Base-by-base conservation (phyloP, 345 rosid species). In the Camelina neglecta region DNA sequence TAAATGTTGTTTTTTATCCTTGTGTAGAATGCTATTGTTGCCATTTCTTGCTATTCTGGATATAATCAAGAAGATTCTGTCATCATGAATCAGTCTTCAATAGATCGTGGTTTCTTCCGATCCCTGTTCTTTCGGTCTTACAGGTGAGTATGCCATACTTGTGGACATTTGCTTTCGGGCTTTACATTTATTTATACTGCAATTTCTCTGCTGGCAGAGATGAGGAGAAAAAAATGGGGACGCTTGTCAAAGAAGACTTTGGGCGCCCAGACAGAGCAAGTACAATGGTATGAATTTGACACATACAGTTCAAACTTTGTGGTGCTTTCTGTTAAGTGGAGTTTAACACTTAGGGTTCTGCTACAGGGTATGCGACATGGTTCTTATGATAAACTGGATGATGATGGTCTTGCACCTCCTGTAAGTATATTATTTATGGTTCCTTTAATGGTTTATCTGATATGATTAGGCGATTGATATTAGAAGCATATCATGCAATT, bases 61-160 rank as follows among this genome's bases (percentile, higher is more conserved):
- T 95, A 92, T 75, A 95, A 95, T 83, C 99, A 92, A 87, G 99
- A 95, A 86, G 99, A 95, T 83, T 95, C 99, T 65, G 97, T 95
- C 78, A 95, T 95, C 67, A 95, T 95, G 99, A 95, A 92, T 48
- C 97, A 95, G 77, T 95, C 99, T 6, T 95, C 99, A 31, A 83
- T 90, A 70, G 99, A 94, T 67, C 95, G 99, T 55, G 99, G 99
- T 36, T 94, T 94, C 85, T 94, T 94, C 58, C 77, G 99, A 73
- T 94, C 99, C 12, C 86, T 94, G 59, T 90, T 92, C 84, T 92
- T 92, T 84, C 97, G 97, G 50, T 94, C 97, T 51, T 92, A 94
- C 74, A 85, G 97, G 97, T 86, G 78, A 77, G 72, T 50, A 38
- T n/a, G 21, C 24, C 76, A 75, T 60, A 63, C 58, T 16, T 65